Evolutionary conservation across 805 yeast genomes (phyloP).

Genomic region (Wickerhamomyces canadensis): DNA sequence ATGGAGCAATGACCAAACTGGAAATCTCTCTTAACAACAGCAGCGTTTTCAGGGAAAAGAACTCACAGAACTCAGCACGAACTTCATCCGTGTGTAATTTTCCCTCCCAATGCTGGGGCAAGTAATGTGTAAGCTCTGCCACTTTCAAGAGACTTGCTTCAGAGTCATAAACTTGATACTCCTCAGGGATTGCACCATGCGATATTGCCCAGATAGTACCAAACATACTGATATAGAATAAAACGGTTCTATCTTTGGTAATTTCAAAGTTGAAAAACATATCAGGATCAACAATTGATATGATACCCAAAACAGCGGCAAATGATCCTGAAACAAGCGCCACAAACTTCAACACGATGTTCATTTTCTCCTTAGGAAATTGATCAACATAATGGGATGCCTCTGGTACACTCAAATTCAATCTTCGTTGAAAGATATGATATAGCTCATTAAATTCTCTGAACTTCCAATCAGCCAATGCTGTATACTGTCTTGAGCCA

Average conservation of each 20-base stretch:
- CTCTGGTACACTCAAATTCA: conserved; percentile 70
- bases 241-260: conserved; percentile 70
- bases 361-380: conserved; percentile 77
- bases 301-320: conserved; percentile 77
- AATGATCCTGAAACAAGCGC: conserved; percentile 84
- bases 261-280: conserved; percentile 86
- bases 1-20: conserved; percentile 81
- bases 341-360: conserved; percentile 49
- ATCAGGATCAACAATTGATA: conserved; percentile 82
- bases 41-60: conserved; percentile 69
- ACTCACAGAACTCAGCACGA: conserved; percentile 71
- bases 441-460: conserved; percentile 91
- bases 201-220: conserved; percentile 88
- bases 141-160: conserved; percentile 79
- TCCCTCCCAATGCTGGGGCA: conserved; percentile 86
- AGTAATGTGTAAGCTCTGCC: conserved; percentile 82
- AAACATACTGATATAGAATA: conserved; percentile 82
- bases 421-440: conserved; percentile 77
- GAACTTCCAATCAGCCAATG: conserved; percentile 91
- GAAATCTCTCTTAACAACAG: conserved; percentile 72
- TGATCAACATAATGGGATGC: conserved; percentile 84
- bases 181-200: conserved; percentile 61
- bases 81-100: conserved; percentile 79
- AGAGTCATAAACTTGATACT: conserved; percentile 80
- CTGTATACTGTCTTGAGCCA: conserved; percentile 84